Base-by-base conservation (phyloP, 495 filamentous ascomycete species). In the Hyaloscypha bicolor region DNA sequence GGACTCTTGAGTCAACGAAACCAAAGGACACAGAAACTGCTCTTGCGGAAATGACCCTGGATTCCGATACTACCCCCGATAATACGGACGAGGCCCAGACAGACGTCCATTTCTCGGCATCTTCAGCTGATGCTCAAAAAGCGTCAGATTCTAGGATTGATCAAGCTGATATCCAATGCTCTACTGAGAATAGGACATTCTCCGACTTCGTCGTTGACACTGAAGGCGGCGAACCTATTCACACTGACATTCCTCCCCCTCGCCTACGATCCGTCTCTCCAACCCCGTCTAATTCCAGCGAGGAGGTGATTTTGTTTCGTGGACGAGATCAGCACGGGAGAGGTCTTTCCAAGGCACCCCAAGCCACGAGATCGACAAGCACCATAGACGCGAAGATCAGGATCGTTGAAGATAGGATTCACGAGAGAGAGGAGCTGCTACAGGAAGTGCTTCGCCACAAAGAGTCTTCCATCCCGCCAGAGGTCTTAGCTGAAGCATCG, bases 291-390 rank as follows among this genome's bases (percentile, higher is more conserved):
- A 81, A 86, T 64, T 89, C 87, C 3, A 86, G 84, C 70, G 86
- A 88, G 19, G 90, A 92, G 62, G 75, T 90, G n/a, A 85, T 92
- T 55, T 66, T 91, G 9, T 92, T 91, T 73, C 76, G 75, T 59
- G 89, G 89, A 33, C 78, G 88, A 55, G 76, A 79, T 56, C 59
- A 58, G 14, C 31, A 63, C 21, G 69, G 65, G 9, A 64, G 55
- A 64, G 73, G 22, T 12, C 56, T 69, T 14, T 64, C 52, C 8
- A 37, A 39, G 22, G 21, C 37, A 25, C 61, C 52, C 11, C 48
- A 31, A 61, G 21, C 58, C 6, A 51, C 55, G 9, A 37, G n/a
- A 62, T 16, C 39, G 6, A 9, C 64, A 25, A 57, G 64, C 25
- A 16, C 53, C 6, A 51, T 74, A 51, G 61, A 72, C 58, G 22